Conservation (phyloP, 2,329 filamentous ascomycete genomes). For the Talaromyces marneffei region DNA sequence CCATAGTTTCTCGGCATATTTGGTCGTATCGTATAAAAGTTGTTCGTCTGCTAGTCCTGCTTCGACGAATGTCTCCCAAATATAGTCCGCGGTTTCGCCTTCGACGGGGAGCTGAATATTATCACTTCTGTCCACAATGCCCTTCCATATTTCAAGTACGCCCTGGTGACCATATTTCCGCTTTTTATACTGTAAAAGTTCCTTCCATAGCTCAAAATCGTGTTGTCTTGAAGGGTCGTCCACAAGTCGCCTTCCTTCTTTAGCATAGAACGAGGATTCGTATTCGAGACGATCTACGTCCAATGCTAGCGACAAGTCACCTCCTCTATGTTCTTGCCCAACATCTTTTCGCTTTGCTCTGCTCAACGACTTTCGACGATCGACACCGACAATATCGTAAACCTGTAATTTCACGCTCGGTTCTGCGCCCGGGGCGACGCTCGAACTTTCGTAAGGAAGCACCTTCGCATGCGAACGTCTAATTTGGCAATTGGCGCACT, state of each 20-base stretch:
- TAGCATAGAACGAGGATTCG: constrained; percentile 37
- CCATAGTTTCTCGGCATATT: constrained; percentile 38
- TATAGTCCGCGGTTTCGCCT: constrained; percentile 33
- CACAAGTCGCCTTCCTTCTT: constrained; percentile 34
- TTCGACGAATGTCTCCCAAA: constrained; percentile 39
- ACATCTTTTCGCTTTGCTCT: background rate
- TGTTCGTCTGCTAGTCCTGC: constrained; percentile 30
- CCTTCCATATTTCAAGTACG: constrained; percentile 38
- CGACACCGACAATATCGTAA: constrained; percentile 25
- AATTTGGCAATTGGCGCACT: constrained; percentile 27
- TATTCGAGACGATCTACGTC: constrained; percentile 33
- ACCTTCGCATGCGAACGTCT: constrained; percentile 16
- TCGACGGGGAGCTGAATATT: constrained; percentile 31
- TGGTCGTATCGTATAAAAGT: constrained; percentile 29
- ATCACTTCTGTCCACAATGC: constrained; percentile 28
- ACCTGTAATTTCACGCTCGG: constrained; percentile 18
- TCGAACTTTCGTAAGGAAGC: background rate
- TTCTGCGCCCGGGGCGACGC: constrained; percentile 12
- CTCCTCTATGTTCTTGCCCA: background rate
- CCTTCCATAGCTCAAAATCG: constrained; percentile 41
- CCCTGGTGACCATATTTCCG: constrained; percentile 40
- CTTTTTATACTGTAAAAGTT: constrained; percentile 40
- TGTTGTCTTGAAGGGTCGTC: constrained; percentile 28
- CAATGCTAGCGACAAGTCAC: constrained; percentile 18
- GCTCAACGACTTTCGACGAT: background rate